Conservation (phyloP, 2,329 filamentous ascomycete genomes). For the Aspergillus sp. region DNA sequence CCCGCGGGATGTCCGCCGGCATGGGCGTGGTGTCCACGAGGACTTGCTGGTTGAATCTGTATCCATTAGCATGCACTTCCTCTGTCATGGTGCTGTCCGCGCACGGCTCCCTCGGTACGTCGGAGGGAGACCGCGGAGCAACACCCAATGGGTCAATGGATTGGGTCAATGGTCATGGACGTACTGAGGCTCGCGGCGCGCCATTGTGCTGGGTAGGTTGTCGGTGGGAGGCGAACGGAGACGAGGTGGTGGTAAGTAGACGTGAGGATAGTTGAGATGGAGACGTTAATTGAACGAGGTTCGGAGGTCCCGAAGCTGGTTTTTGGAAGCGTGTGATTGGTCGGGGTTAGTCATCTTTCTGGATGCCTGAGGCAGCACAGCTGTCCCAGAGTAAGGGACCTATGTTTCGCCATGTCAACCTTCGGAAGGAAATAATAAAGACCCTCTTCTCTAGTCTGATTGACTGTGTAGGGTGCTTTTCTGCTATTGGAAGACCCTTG, state of each 20-base stretch:
- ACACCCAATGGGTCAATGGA: too few relatives aligned
- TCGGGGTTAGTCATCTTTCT: constrained; percentile 20
- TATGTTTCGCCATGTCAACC: not conserved
- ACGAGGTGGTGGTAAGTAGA: not conserved
- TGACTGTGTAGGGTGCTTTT: too few relatives aligned
- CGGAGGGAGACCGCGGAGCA: too few relatives aligned
- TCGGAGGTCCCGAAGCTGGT: not conserved
- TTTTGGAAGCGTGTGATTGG: constrained; percentile 23
- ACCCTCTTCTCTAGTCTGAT: too few relatives aligned
- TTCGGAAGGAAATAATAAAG: not conserved
- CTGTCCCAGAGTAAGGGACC: not conserved
- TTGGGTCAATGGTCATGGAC: constrained; percentile 7
- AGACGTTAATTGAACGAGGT: not conserved
- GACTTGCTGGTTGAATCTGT: constrained; percentile 89
- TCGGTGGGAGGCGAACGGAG: not conserved
- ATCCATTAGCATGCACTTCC: not conserved
- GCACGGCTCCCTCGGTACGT: not conserved
- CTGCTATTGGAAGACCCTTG: too few relatives aligned
- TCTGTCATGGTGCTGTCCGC: constrained; percentile 9
- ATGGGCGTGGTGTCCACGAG: constrained; percentile 96
- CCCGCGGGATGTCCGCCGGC: constrained; percentile 84
- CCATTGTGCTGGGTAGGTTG: constrained; percentile 13
- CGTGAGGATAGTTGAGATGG: not conserved
- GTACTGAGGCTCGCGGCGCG: constrained; percentile 22
- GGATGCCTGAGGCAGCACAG: not conserved